A percentile compares a stretch with the other conserved stretches of the same genome.
phyloP scores from a whole-genome alignment of 768 basidiomycete genomes.

The Russula sp. region DNA sequence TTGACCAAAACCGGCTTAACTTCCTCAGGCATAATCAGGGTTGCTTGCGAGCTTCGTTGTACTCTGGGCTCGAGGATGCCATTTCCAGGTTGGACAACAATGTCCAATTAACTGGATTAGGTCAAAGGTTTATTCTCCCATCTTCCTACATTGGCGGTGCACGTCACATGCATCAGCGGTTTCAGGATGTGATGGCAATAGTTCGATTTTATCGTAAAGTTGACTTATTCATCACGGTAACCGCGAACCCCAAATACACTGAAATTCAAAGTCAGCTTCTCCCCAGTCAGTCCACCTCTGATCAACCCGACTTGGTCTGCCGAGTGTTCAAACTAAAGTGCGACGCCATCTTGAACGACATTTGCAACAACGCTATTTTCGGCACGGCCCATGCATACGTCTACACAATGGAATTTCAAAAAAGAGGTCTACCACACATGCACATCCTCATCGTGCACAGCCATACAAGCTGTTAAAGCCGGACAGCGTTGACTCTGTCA shows the following conservation, averaged over 20 bases:
- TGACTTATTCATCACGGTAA: constrained; percentile 33
- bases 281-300: constrained; percentile 29
- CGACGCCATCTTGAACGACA: too few species aligned
- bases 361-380: constrained; percentile 38
- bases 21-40: too few species aligned
- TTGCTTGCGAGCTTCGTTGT: too few species aligned
- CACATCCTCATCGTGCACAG: constrained; percentile 31
- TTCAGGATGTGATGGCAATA: constrained; percentile 43
- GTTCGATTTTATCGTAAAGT: constrained; percentile 30
- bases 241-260: not conserved
- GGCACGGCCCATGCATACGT: constrained; percentile 26
- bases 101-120: constrained; percentile 30
- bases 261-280: not conserved
- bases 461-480: not conserved
- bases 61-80: not conserved
- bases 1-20: too few species aligned
- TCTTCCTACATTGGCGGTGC: constrained; percentile 37
- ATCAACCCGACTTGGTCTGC: constrained; percentile 42
- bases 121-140: constrained; percentile 33
- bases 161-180: constrained; percentile 36
- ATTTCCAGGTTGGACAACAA: not conserved
- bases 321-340: constrained; percentile 43
- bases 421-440: constrained; percentile 47
- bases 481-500: not conserved
- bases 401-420: constrained; percentile 34